Percentiles rank a stretch among this genome's conserved stretches.
phyloP scores from a whole-genome alignment of 768 basidiomycete species.

The Rhizopogon sp. region DNA sequence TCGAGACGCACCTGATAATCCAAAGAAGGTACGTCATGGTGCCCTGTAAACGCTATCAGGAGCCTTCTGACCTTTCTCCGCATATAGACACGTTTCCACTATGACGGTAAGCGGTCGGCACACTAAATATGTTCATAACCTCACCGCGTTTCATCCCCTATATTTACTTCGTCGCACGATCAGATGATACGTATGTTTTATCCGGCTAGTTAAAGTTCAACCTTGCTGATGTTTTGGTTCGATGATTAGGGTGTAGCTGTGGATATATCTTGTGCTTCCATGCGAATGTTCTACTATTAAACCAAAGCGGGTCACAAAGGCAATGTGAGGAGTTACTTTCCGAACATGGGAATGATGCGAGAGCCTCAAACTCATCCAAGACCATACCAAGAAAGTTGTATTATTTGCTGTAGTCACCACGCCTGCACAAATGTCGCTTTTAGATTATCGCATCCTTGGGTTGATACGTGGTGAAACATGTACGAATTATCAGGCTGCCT shows the following conservation, averaged over 20 bases:
- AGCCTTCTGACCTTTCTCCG: conserved; percentile 7
- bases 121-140: conserved; percentile 3
- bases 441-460: too few species aligned
- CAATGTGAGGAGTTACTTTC: background rate
- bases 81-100: conserved; percentile 53
- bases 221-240: background rate
- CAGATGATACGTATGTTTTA: conserved; percentile 58
- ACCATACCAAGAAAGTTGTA: too few species aligned
- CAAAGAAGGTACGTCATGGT: conserved; percentile 64
- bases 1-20: conserved; percentile 71
- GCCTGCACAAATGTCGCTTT: too few species aligned
- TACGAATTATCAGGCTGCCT: too few species aligned
- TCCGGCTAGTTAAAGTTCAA: background rate
- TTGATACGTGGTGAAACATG: too few species aligned
- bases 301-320: background rate
- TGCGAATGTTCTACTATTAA: conserved; percentile 10
- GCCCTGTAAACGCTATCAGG: background rate
- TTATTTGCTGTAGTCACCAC: too few species aligned
- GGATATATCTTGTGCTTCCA: conserved; percentile 11
- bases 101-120: conserved; percentile 54
- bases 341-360: background rate
- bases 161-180: background rate
- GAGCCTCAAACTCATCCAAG: too few species aligned
- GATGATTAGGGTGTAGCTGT: conserved; percentile 28
- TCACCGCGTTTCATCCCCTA: conserved; percentile 11